These are phyloP conservation scores for Exophiala viscosa DNA, from an alignment of 2,329 filamentous ascomycete genomes.

Conservation along the genomic window DNA sequence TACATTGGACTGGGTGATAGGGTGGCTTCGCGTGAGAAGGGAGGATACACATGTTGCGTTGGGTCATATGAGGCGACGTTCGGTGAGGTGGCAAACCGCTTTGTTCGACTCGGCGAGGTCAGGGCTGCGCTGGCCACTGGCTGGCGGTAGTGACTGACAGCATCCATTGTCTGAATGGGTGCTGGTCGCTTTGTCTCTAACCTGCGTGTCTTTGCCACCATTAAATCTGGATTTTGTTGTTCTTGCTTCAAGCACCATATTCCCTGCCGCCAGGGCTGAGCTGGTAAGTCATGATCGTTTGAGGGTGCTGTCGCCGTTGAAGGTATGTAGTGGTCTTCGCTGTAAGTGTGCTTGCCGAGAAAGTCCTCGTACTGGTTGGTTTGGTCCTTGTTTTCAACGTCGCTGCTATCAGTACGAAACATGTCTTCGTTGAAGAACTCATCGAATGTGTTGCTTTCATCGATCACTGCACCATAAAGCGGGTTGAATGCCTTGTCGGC, in stretches of 20 bases:
- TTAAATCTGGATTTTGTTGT: conserved; percentile 37
- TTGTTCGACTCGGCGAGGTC: conserved; percentile 21
- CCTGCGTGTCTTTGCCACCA: conserved; percentile 32
- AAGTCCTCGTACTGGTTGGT: conserved; percentile 50
- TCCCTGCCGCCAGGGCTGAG: conserved; percentile 54
- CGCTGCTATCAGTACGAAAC: conserved; percentile 45
- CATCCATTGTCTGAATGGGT: conserved; percentile 34
- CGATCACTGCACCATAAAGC: conserved; percentile 46
- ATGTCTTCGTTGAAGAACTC: conserved; percentile 60
- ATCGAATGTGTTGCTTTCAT: conserved; percentile 61
- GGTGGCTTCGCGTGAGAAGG: conserved; percentile 33
- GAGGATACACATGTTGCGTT: conserved; percentile 2
- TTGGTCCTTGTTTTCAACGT: conserved; percentile 46
- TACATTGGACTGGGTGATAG: conserved; percentile 54
- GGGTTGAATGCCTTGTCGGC: conserved; percentile 52
- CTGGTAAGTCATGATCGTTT: conserved; percentile 39
- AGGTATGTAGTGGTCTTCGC: conserved; percentile 51
- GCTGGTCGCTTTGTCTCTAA: conserved; percentile 19
- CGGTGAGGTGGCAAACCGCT: conserved; percentile 26
- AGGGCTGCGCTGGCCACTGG: conserved; percentile 17
- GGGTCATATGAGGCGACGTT: conserved; percentile 32
- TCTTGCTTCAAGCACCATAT: conserved; percentile 51
- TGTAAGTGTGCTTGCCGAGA: conserved; percentile 49
- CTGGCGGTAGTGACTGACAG: conserved; percentile 31
- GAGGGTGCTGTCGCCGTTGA: conserved; percentile 48